phyloP scores from a whole-genome alignment of 176 grass and related monocot species.

The Oryza longistaminata region DNA sequence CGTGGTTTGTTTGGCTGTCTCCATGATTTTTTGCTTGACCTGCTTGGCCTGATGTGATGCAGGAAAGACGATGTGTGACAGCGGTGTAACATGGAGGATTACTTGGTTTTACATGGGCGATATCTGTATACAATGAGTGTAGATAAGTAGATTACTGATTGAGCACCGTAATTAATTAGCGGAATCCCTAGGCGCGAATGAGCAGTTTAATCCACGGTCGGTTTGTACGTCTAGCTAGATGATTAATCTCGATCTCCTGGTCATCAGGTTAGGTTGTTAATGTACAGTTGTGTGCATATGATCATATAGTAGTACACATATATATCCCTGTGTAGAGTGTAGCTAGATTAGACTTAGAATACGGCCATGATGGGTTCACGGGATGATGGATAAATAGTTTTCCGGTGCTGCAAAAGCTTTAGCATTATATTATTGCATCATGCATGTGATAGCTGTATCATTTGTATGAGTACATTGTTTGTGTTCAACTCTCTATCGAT shows the following conservation, averaged over 20 bases:
- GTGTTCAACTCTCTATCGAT: too few species aligned
- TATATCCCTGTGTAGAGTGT: neutral
- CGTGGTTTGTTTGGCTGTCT: conserved; percentile 33
- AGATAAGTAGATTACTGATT: too few species aligned
- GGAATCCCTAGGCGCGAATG: conserved; percentile 27
- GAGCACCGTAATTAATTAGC: neutral
- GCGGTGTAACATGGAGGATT: conserved; percentile 28
- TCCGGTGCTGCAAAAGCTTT: neutral
- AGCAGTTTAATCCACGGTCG: neutral
- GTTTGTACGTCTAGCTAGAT: neutral
- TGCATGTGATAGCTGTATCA: too few species aligned
- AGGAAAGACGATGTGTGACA: conserved; percentile 3
- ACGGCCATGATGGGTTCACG: conserved; percentile 10
- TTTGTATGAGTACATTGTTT: too few species aligned
- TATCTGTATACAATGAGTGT: neutral
- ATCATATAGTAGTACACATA: too few species aligned
- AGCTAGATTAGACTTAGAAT: neutral
- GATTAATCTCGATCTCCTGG: neutral
- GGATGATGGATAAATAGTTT: conserved; percentile 10
- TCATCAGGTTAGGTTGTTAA: too few species aligned
- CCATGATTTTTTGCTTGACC: conserved; percentile 21
- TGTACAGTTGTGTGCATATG: too few species aligned
- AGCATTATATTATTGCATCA: neutral
- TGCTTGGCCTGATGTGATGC: conserved; percentile 1
- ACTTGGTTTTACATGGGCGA: neutral